Percentiles rank a stretch among this genome's conserved stretches.
phyloP scores from a whole-genome alignment of 768 basidiomycete genomes.

The Termitomyces sp. region DNA sequence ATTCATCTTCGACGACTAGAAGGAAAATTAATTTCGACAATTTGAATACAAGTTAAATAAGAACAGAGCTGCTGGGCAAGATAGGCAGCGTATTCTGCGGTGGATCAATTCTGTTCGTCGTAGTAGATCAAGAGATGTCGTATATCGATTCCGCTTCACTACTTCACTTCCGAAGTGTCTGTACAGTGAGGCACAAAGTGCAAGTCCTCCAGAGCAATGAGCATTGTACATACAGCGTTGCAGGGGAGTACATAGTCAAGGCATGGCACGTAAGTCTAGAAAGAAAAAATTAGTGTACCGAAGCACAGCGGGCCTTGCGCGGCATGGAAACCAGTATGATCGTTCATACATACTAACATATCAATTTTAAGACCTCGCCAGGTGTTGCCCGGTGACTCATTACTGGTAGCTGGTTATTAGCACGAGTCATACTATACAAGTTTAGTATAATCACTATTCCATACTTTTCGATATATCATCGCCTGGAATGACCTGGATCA shows the following conservation, averaged over 20 bases:
- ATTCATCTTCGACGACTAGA: constrained; percentile 4
- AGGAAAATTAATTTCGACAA: background rate
- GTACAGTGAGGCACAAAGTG: background rate
- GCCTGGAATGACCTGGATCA: constrained; percentile 54
- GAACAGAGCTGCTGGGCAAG: background rate
- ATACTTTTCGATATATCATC: constrained; percentile 2
- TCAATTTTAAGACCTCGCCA: too few species aligned
- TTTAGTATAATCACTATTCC: constrained; percentile 5
- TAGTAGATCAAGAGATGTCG: background rate
- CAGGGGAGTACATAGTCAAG: background rate
- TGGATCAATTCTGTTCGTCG: background rate
- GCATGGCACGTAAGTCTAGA: too few species aligned
- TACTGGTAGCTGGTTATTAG: too few species aligned
- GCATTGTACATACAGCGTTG: too few species aligned
- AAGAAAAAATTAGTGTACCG: too few species aligned
- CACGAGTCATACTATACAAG: background rate
- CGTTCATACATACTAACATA: too few species aligned
- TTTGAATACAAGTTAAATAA: background rate
- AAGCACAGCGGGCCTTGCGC: too few species aligned
- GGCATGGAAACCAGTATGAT: too few species aligned
- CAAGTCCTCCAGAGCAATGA: too few species aligned
- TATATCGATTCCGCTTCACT: background rate
- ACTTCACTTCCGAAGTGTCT: background rate
- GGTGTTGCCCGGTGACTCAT: too few species aligned
- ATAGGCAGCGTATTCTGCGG: background rate